Conservation (phyloP, 2,329 filamentous ascomycete genomes). For the Dactylellina drechsleri region DNA sequence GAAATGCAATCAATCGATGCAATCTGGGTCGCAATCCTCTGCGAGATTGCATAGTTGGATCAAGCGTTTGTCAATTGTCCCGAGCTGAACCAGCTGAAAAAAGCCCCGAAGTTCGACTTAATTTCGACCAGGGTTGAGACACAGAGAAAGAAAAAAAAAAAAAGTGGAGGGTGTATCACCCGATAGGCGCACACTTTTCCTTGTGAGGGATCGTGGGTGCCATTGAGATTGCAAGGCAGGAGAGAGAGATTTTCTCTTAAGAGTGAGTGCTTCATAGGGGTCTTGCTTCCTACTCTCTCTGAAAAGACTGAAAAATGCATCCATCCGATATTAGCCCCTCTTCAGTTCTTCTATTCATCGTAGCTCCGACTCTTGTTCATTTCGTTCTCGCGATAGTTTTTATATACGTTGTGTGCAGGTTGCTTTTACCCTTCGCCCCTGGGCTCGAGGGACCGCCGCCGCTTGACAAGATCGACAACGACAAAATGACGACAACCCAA, state of each 20-base stretch:
- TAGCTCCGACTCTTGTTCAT: conserved; percentile 24
- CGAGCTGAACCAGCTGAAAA: conserved; percentile 48
- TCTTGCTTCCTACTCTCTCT: conserved; percentile 5
- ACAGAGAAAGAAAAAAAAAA: background rate
- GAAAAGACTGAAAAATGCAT: conserved; percentile 33
- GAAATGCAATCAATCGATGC: conserved; percentile 19
- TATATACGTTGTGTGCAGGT: conserved; percentile 28
- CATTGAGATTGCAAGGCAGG: conserved; percentile 52
- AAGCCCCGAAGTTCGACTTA: conserved; percentile 54
- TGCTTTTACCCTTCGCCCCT: conserved; percentile 22
- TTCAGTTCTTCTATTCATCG: conserved; percentile 28
- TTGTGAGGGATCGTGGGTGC: conserved; percentile 46
- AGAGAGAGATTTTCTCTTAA: conserved; percentile 36
- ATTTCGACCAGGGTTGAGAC: conserved; percentile 34
- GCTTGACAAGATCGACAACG: conserved; percentile 4
- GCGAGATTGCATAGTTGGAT: conserved; percentile 14
- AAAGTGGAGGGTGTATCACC: conserved; percentile 36
- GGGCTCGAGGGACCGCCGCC: conserved; percentile 25
- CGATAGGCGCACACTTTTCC: conserved; percentile 45
- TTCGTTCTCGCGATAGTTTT: conserved; percentile 20
- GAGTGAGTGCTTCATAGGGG: conserved; percentile 26
- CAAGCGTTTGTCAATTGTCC: conserved; percentile 10
- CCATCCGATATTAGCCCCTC: conserved; percentile 35
- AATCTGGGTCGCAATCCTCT: background rate
- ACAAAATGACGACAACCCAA: conserved; percentile 52